Evolutionary conservation across 352 stramenopile species (phyloP).

Genomic region (Phytophthora macrochlamydospora): DNA sequence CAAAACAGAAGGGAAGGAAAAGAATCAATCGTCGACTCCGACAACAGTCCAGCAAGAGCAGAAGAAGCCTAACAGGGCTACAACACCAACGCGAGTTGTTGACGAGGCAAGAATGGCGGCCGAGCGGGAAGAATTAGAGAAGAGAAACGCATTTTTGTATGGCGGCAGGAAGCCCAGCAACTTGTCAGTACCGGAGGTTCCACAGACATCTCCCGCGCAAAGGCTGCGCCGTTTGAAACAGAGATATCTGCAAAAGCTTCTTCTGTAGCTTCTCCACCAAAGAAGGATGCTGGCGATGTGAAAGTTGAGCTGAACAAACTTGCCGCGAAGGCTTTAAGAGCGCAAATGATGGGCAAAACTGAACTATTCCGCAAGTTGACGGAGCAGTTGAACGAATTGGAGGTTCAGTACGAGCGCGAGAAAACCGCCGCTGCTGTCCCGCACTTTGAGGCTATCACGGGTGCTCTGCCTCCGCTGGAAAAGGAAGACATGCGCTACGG

Average conservation of each 20-base stretch:
- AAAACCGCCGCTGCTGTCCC: conserved; percentile 47
- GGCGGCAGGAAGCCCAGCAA: conserved; percentile 27
- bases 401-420: conserved; percentile 58
- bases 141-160: conserved; percentile 70
- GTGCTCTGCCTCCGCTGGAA: conserved; percentile 69
- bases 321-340: conserved; percentile 71
- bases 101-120: conserved; percentile 37
- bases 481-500: conserved; percentile 70
- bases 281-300: conserved; percentile 18
- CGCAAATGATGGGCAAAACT: conserved; percentile 86
- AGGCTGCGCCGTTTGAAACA: background rate
- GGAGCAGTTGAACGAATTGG: conserved; percentile 81
- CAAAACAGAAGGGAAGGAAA: background rate
- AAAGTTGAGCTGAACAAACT: conserved; percentile 80
- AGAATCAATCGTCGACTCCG: background rate
- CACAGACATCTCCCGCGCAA: too few species aligned
- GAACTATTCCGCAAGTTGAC: conserved; percentile 75
- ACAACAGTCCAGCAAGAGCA: conserved; percentile 10
- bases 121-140: conserved; percentile 50
- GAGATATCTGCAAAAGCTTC: conserved; percentile 7
- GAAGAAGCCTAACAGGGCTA: background rate
- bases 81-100: conserved; percentile 1
- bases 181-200: background rate
- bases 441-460: conserved; percentile 62
- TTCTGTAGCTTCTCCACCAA: conserved; percentile 6